phyloP scores from a whole-genome alignment of 2,329 filamentous ascomycete genomes.

The Clonostachys sp. region DNA sequence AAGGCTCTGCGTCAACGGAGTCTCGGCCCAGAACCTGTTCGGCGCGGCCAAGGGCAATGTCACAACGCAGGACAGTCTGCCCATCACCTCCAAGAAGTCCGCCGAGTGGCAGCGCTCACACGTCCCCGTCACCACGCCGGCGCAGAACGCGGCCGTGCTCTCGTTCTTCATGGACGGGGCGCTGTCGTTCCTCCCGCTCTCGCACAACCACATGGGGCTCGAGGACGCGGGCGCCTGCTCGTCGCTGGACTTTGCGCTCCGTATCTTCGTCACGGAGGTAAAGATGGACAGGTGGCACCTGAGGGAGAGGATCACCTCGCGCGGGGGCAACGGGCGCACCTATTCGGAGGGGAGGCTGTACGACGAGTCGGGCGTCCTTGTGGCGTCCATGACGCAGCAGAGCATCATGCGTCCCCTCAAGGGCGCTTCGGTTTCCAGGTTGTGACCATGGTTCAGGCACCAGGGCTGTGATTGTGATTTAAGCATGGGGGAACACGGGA shows the following conservation, averaged over 20 bases:
- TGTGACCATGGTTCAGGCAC: no score
- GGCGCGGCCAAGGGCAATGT: conserved; percentile 32
- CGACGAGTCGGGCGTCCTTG: conserved; percentile 33
- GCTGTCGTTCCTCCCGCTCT: conserved; percentile 35
- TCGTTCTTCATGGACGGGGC: conserved; percentile 38
- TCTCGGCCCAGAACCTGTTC: conserved; percentile 35
- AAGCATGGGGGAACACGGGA: no score
- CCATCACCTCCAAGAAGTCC: conserved; percentile 25
- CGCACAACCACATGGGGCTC: conserved; percentile 33
- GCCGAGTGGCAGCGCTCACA: conserved; percentile 34
- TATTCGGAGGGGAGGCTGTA: conserved; percentile 38
- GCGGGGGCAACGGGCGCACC: conserved; percentile 32
- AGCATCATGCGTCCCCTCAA: conserved; percentile 19
- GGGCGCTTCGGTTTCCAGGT: no score
- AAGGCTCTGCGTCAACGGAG: conserved; percentile 27
- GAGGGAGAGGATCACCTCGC: conserved; percentile 28
- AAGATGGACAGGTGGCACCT: conserved; percentile 36
- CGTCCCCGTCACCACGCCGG: conserved; percentile 8
- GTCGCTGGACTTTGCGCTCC: conserved; percentile 44
- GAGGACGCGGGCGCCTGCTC: conserved; percentile 37
- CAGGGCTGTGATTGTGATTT: no score
- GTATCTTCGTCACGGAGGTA: conserved; percentile 30
- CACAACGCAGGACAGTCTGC: conserved; percentile 22
- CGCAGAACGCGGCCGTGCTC: conserved; percentile 28
- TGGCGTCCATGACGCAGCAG: conserved; percentile 45